Evolutionary conservation across 1,284 basidiomycete species (phyloP), one percentile per base, ranked within the genome.

Genomic region (Puccinia novopanici): DNA sequence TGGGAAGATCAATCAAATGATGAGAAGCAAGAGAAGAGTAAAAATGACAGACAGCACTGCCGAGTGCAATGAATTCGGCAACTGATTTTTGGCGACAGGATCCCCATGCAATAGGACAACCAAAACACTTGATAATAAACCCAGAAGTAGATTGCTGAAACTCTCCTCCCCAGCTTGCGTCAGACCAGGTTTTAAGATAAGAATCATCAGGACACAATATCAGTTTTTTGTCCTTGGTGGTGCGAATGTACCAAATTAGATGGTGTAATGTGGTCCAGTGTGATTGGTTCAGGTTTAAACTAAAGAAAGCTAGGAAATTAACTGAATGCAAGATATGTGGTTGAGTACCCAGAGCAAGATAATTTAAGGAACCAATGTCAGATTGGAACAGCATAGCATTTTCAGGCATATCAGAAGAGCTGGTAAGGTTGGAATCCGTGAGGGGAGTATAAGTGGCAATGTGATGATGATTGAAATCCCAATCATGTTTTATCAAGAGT

Each of bases 121-220:
- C n/a, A n/a, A n/a, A n/a, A n/a, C n/a, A n/a, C n/a, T 13, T 70
- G 12, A 27, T 27, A 17, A 70, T 27, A 17, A 45, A 70, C 15
- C 67, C 67, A 27, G 67, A 70, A 12, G 67, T 70, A 3, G 67
- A 70, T 4, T 42, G 24, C n/a, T 70, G 67, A 17, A 13, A 70
- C n/a, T n/a, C n/a, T n/a, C n/a, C n/a, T n/a, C n/a, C n/a, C n/a
- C n/a, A n/a, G n/a, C n/a, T n/a, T n/a, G 67, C 67, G 40, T 70
- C 45, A 24, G 24, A 27, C 67, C 67, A 70, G 3, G 42, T 50
- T 9, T 9, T 15, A 9, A 70, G 27, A 5, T 3, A 8, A 40
- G 30, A 24, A 15, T 24, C n/a, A 15, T 10, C 17, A 1, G 13
- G 42, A 3, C 50, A 3, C 6, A 70, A 19, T 65, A 19, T 22